These are phyloP conservation scores for Fistulifera pelliculosa DNA, from an alignment of 108 stramenopile species.

Conservation along the genomic window DNA sequence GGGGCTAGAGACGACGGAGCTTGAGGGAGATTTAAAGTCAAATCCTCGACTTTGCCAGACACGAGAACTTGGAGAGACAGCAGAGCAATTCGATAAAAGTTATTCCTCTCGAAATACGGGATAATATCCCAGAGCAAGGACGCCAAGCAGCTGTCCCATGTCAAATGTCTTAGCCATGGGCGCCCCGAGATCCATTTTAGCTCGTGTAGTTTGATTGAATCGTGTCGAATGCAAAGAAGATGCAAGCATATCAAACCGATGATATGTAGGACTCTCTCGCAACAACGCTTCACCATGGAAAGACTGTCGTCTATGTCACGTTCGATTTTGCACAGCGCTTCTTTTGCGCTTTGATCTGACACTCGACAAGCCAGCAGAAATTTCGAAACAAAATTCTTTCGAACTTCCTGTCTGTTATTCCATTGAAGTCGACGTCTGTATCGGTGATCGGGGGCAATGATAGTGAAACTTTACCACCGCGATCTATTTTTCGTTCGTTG, in stretches of 20 bases:
- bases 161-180: constrained; percentile 77
- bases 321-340: no score
- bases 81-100: constrained; percentile 36
- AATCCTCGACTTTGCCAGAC: constrained; percentile 16
- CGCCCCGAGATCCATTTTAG: constrained; percentile 9
- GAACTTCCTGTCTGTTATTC: background rate
- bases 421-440: constrained; percentile 10
- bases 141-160: constrained; percentile 61
- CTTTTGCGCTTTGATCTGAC: no score
- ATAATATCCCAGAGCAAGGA: constrained; percentile 74
- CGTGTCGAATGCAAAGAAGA: constrained; percentile 29
- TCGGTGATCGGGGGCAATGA: background rate
- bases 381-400: background rate
- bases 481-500: constrained; percentile 12
- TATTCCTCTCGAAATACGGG: constrained; percentile 49
- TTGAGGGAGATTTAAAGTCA: no score
- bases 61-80: constrained; percentile 34
- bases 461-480: background rate
- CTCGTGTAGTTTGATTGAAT: constrained; percentile 7
- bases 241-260: constrained; percentile 33
- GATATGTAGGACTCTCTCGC: constrained; percentile 46
- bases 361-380: background rate
- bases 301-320: no score
- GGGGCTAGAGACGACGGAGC: constrained; percentile 4
- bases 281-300: constrained; percentile 1